Evolutionary conservation across 148 eudicot genomes (phyloP).

Genomic region (Fagopyrum esculentum): DNA sequence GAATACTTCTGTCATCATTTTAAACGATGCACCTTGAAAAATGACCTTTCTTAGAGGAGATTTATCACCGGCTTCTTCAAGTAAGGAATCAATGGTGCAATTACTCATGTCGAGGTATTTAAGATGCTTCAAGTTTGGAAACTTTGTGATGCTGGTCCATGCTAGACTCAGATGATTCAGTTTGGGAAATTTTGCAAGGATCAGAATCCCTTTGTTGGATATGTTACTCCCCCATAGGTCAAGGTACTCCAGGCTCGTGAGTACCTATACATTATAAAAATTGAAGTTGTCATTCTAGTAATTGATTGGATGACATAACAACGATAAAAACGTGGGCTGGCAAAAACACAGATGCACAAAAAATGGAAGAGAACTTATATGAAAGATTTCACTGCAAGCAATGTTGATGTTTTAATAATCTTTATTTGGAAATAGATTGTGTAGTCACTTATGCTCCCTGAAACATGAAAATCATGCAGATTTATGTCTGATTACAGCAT

Average conservation of each 20-base stretch:
- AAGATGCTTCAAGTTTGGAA: conserved; percentile 57
- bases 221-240: conserved; percentile 84
- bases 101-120: conserved; percentile 73
- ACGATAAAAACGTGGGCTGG: background rate
- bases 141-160: conserved; percentile 67
- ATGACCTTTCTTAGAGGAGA: conserved; percentile 42
- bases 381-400: background rate
- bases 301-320: background rate
- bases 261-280: conserved; percentile 28
- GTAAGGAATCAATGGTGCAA: conserved; percentile 48
- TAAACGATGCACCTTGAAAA: conserved; percentile 45
- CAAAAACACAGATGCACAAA: background rate
- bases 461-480: background rate
- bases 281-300: background rate
- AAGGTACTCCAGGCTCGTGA: conserved; percentile 57
- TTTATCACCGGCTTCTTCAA: conserved; percentile 39
- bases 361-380: too few species aligned
- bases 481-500: background rate
- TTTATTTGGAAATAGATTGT: background rate
- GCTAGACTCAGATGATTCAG: conserved; percentile 64
- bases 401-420: background rate
- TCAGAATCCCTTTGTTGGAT: conserved; percentile 47
- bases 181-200: conserved; percentile 38
- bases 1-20: conserved; percentile 32
- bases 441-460: background rate